Evolutionary conservation across 2,329 filamentous ascomycete species (phyloP).

Genomic region (Penicillium rolfsii): DNA sequence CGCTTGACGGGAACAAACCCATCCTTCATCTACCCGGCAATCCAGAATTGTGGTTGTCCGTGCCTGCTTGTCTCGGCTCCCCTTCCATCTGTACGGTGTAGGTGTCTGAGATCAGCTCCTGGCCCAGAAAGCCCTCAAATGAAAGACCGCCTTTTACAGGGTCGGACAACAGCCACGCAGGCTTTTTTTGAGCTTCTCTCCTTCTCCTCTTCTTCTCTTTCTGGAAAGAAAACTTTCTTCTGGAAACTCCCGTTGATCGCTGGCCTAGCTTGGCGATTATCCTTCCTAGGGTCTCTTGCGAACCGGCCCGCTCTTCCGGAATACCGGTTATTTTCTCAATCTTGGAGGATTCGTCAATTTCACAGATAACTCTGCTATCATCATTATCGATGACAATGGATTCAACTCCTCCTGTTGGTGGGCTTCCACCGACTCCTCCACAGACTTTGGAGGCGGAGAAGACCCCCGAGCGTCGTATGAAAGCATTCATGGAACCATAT

Average conservation of each 20-base stretch:
- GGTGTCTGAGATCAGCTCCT: conserved; percentile 26
- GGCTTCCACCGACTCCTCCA: conserved; percentile 37
- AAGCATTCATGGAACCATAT: conserved; percentile 1
- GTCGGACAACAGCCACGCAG: conserved; percentile 20
- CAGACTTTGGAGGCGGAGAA: conserved; percentile 33
- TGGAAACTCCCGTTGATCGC: conserved; percentile 13
- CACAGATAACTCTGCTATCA: not conserved
- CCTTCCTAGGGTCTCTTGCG: conserved; percentile 3
- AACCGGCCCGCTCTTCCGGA: conserved; percentile 6
- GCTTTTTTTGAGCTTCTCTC: conserved; percentile 23
- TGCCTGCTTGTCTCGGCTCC: conserved; percentile 23
- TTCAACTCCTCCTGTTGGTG: conserved; percentile 11
- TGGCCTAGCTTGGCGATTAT: conserved; percentile 6
- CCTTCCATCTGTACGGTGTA: conserved; percentile 17
- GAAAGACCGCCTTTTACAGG: conserved; percentile 10
- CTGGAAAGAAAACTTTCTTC: conserved; percentile 18
- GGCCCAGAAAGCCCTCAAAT: conserved; percentile 10
- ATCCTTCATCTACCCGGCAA: conserved; percentile 7
- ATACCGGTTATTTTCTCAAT: conserved; percentile 12
- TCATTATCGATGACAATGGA: conserved; percentile 15
- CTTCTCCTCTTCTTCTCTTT: conserved; percentile 29
- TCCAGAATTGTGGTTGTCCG: conserved; percentile 21
- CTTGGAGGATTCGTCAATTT: not conserved
- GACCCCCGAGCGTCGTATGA: not conserved
- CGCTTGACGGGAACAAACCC: not conserved